These are phyloP conservation scores for Populus davidiana DNA, from an alignment of 345 rosid genomes.

Conservation along the genomic window DNA sequence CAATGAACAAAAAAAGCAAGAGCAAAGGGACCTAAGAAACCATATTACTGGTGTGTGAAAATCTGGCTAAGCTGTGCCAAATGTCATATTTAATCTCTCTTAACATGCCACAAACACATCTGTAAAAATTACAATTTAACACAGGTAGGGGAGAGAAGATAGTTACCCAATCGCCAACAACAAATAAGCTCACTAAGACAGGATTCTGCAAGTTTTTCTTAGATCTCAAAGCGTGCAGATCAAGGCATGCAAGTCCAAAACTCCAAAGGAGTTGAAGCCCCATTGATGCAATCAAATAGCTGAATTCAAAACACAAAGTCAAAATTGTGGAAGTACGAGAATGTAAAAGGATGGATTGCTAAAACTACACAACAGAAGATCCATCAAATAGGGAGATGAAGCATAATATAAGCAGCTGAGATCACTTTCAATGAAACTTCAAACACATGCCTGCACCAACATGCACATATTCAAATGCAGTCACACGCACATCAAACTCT, in stretches of 20 bases:
- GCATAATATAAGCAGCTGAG: neutral
- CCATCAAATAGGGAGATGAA: neutral
- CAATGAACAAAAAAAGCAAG: neutral
- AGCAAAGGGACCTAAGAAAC: neutral
- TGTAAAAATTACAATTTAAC: neutral
- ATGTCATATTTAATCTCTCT: neutral
- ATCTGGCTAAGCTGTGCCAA: neutral
- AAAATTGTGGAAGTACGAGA: neutral
- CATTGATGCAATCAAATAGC: slow-evolving; percentile 45
- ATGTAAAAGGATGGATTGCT: neutral
- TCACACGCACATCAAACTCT: neutral
- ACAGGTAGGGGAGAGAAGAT: neutral
- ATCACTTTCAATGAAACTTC: neutral
- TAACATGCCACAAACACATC: neutral
- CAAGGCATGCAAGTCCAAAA: slow-evolving; percentile 44
- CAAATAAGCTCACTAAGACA: slow-evolving; percentile 40
- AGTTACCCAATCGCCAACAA: slow-evolving; percentile 40
- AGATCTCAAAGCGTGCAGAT: slow-evolving; percentile 35
- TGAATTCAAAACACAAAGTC: slow-evolving; percentile 16
- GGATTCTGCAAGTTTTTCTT: slow-evolving; percentile 43
- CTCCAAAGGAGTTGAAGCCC: slow-evolving; percentile 45
- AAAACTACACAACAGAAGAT: neutral
- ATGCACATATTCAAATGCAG: neutral
- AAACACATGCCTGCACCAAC: neutral
- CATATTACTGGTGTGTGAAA: neutral